Conservation (phyloP, 2,329 filamentous ascomycete species). For the Pleochaeta shiraiana region DNA sequence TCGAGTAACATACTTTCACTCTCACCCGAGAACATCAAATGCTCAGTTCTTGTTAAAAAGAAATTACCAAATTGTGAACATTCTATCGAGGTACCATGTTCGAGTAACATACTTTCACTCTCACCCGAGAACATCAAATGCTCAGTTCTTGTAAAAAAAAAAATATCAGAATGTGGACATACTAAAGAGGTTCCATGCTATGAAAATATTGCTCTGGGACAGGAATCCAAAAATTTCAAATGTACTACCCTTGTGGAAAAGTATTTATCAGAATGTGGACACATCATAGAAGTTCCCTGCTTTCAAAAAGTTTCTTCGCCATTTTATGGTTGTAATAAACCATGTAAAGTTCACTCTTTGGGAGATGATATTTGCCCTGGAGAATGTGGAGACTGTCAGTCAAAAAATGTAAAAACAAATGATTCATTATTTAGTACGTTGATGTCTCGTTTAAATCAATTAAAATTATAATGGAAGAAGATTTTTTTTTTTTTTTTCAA, state of each 20-base stretch:
- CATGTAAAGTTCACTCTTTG: conserved; percentile 29
- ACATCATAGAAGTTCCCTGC: no score
- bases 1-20: no score
- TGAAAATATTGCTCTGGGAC: no score
- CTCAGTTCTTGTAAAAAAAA: conserved; percentile 22
- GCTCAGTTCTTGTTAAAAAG: conserved; percentile 25
- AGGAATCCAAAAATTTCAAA: conserved; percentile 22
- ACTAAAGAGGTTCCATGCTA: conserved; percentile 31
- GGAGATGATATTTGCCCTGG: conserved; percentile 45
- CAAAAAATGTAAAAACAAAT: no score
- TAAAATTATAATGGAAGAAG: no score
- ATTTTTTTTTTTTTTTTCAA: no score
- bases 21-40: conserved; percentile 26
- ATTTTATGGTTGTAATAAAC: conserved; percentile 12
- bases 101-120: no score
- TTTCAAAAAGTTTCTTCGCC: not conserved
- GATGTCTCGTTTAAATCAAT: no score
- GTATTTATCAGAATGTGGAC: conserved; percentile 31
- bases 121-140: conserved; percentile 28
- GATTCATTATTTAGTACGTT: no score
- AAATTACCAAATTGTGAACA: conserved; percentile 34
- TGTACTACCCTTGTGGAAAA: conserved; percentile 28
- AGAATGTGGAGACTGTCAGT: conserved; percentile 33
- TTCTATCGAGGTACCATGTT: conserved; percentile 30
- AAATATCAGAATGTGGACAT: conserved; percentile 34